Evolutionary conservation across 2,329 filamentous ascomycete genomes (phyloP), one percentile per base, ranked within the genome.

Genomic region (Talaromyces atroroseus): DNA sequence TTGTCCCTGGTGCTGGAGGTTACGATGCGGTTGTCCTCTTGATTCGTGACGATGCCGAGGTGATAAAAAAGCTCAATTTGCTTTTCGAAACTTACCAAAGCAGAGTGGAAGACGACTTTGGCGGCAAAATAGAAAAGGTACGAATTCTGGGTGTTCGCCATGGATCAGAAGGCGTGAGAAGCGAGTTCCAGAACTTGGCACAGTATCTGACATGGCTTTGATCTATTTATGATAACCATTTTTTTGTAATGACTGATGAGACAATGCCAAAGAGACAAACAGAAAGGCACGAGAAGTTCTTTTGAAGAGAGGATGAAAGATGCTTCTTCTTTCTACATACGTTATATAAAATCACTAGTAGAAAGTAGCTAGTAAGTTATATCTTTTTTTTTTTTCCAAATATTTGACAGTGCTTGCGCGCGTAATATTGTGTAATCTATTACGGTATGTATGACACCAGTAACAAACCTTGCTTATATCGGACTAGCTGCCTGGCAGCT

Each of bases 1-100:
- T 97, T 0, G 94, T 96, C 0, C 94, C 94, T 0, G 94, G 94
- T 0, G 94, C 94, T 0, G 94, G 94, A 10, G 94, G 94, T 0
- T 96, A 89, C 67, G 94, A 99, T 76, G 94, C 94, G 1, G 80
- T 96, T 55, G 88, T 87, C 0, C 71, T 99, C 59, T 72, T 99
- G 58, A 83, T 96, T 61, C 80, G 82, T 65, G 89, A 96, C 64
- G 84, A 88, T 53, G 79, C 78, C 36, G 80, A 80, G 49, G 89
- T 89, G 1, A 75, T 87, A 55, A 67, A 68, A 21, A 74, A 77
- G 12, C 72, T 97, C 21, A 78, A 81, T 60, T 72, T 74, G 45
- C 85, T 90, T 45, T 71, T 96, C 58, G 75, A 74, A 20, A 74
- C 75, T 24, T 97, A 90, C 86, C 85, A 80, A 63, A 76, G 73